phyloP scores from a whole-genome alignment of 2,329 filamentous ascomycete genomes.

The Aspergillus aculeatus region DNA sequence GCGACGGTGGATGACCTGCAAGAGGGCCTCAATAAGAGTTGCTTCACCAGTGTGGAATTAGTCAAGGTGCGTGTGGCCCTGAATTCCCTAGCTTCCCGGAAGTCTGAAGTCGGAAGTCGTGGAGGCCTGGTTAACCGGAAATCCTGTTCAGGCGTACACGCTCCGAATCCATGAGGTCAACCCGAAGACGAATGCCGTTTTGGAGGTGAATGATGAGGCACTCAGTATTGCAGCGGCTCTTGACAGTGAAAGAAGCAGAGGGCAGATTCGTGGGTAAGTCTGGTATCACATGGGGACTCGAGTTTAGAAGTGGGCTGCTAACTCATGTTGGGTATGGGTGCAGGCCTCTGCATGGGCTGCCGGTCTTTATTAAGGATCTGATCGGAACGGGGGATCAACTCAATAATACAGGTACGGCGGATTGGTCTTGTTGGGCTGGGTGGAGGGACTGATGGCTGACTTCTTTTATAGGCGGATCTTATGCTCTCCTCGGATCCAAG shows the following conservation, averaged over 20 bases:
- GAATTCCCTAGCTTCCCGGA: background rate
- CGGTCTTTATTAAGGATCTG: conserved; percentile 66
- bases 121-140: background rate
- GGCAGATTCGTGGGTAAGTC: conserved; percentile 46
- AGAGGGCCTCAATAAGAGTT: conserved; percentile 48
- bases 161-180: conserved; percentile 55
- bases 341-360: conserved; percentile 62
- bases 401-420: conserved; percentile 54
- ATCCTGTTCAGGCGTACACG: conserved; percentile 47
- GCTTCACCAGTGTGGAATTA: conserved; percentile 59
- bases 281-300: background rate
- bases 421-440: background rate
- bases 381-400: conserved; percentile 63
- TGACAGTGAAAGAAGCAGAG: conserved; percentile 50
- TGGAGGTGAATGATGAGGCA: conserved; percentile 58
- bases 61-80: conserved; percentile 40
- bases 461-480: conserved; percentile 56
- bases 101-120: background rate
- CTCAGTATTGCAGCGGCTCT: conserved; percentile 48
- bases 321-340: background rate
- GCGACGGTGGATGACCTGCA: conserved; percentile 53
- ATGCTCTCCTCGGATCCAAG: conserved; percentile 59
- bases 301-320: background rate
- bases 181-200: conserved; percentile 51
- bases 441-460: background rate